Conservation (phyloP, 495 filamentous ascomycete species). For the Penicillium canescens region DNA sequence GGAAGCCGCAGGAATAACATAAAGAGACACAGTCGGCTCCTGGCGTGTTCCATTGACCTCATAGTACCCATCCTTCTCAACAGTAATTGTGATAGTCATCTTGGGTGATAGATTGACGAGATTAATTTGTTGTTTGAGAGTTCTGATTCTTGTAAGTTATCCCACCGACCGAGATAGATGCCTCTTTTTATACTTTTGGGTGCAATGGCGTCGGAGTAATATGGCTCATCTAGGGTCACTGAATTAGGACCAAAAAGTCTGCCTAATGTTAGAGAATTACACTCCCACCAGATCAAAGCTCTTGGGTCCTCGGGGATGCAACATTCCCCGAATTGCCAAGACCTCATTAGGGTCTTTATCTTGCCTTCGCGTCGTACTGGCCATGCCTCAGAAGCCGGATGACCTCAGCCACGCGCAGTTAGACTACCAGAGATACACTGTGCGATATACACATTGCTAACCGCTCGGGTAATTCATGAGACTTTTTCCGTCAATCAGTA, state of each 20-base stretch:
- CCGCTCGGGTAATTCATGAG: not conserved
- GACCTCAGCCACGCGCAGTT: conserved; percentile 6
- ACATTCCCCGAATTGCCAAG: conserved; percentile 28
- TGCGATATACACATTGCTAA: not conserved
- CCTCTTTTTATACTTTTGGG: conserved; percentile 6
- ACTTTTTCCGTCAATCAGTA: conserved; percentile 2
- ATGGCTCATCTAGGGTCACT: not conserved
- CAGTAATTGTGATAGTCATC: conserved; percentile 39
- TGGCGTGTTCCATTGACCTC: conserved; percentile 34
- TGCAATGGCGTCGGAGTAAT: not conserved
- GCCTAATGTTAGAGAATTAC: conserved; percentile 3
- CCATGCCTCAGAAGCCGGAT: conserved; percentile 4
- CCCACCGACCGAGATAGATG: not conserved
- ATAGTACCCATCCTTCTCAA: conserved; percentile 40
- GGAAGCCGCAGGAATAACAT: conserved; percentile 41
- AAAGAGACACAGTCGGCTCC: conserved; percentile 33
- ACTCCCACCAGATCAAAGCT: conserved; percentile 7
- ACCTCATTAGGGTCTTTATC: conserved; percentile 1
- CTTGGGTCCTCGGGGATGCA: conserved; percentile 24
- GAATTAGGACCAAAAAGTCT: not conserved
- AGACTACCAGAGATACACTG: not conserved
- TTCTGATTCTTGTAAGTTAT: not conserved
- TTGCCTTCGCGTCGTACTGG: conserved; percentile 20
- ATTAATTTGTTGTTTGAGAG: not conserved
- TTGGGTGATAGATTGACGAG: not conserved